Evolutionary conservation across 306 rosid species (phyloP), one percentile per base, ranked within the genome.

Genomic region (Pueraria montana): DNA sequence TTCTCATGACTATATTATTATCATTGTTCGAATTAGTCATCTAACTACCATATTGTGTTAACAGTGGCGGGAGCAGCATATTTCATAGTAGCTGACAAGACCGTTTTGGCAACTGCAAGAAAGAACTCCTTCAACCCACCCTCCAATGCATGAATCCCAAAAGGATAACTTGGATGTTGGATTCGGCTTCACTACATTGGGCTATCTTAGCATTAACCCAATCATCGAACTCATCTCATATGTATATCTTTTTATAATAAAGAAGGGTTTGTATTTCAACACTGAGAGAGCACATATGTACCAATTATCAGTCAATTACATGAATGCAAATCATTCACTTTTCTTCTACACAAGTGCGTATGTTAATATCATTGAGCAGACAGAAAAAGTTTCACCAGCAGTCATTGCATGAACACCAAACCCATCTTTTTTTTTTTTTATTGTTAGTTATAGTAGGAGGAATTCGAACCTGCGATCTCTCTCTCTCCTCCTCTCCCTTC

Each of bases 21-120:
- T 79, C 72, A 30, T 40, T 52, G 17, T 53, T 77, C 5, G 13
- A 40, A 59, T 70, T 49, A 71, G 23, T 11, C 12, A 30, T 34
- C 48, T 34, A 65, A 40, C 1, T 8, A 40, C 4, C 74, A 18
- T 73, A 11, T 24, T 46, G 6, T 69, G 20, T 32, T 82, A 79
- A 63, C 92, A 92, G 93, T 74, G 89, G 91, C 95, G n/a, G 95
- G 89, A 76, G 91, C 92, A 46, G 92, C 95, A 61, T 91, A 88
- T 84, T 92, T 92, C 89, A 88, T 91, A 27, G 97, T 89, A 68
- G 97, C 97, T 69, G 97, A 92, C 86, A 92, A 92, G 90, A 92
- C 93, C 18, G 85, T 91, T 76, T 82, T 92, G 84, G 93, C 95
- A 77, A 85, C 90, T n/a, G 97, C 97, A 32, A 89, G 97, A 78